Evolutionary conservation across 1,139 yeast genomes (phyloP), one percentile per base, ranked within the genome.

Genomic region (Suhomyces ambrosiae): DNA sequence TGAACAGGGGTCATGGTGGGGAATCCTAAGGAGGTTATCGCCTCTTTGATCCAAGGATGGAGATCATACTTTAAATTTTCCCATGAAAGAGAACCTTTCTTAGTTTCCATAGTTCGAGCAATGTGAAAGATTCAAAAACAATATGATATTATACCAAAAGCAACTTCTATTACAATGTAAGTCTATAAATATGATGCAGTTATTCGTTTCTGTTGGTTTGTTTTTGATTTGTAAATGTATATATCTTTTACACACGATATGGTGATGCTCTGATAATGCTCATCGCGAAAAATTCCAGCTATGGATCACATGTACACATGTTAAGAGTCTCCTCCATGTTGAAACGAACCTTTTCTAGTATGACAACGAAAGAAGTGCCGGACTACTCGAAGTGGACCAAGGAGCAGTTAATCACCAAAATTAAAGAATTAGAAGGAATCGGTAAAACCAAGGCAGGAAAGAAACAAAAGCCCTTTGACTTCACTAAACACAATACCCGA

Each of bases 1-100:
- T 92, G 99, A 0, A 92, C 98, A 0, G 99, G 97, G 0, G 99
- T 92, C 97, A 92, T 89, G 11, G 78, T 65, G 2, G 79, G 76
- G 56, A 78, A 90, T 2, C 96, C 97, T 48, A 85, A 62, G 2
- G 90, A 78, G 13, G 65, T 63, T 19, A 90, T 72, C 2, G 96
- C 95, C 3, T 82, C 85, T 52, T 52, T 49, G 21, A 71, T 49
- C 77, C 77, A 71, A 6, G 76, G 74, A 38, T 65, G 65, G 26
- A 71, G 58, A 21, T 62, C 62, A 40, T 45, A 51, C 37, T 61
- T 53, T 41, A 71, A 55, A 33, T 60, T 61, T 3, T 55, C 60
- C 76, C 76, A 71, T 17, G 54, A 50, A 36, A 71, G 60, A n/a
- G 73, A 62, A 13, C 64, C 65, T 41, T 58, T 53, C 38, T 58